A percentile compares a stretch with the other conserved stretches of the same genome.
phyloP scores from a whole-genome alignment of 176 grass and related monocot genomes.

The Secale cereale region DNA sequence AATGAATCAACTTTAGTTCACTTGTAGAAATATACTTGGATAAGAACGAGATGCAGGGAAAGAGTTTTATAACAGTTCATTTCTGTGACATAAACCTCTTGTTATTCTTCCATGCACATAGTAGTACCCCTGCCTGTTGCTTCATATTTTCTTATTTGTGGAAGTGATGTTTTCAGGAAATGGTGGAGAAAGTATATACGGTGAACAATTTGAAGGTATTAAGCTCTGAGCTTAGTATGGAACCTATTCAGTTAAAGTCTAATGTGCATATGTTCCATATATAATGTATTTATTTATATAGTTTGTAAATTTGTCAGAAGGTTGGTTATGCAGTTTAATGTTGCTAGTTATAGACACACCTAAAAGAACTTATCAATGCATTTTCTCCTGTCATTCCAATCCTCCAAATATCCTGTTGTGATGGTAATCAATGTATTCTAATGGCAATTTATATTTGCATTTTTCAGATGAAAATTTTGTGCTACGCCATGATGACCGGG shows the following conservation, averaged over 20 bases:
- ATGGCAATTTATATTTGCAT: constrained; percentile 36
- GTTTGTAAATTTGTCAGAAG: not conserved
- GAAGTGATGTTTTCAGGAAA: constrained; percentile 45
- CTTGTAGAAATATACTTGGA: not conserved
- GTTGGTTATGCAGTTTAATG: not conserved
- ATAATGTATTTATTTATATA: not conserved
- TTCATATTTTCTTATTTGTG: constrained; percentile 11
- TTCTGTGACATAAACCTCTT: not conserved
- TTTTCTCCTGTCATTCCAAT: not conserved
- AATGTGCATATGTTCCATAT: not conserved
- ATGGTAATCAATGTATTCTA: constrained; percentile 2
- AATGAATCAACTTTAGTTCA: constrained; percentile 8
- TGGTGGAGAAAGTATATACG: constrained; percentile 66
- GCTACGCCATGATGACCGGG: constrained; percentile 69
- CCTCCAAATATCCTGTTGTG: not conserved
- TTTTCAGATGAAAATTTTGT: constrained; percentile 92
- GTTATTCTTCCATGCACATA: not conserved
- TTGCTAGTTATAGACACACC: not conserved
- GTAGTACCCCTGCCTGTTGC: not conserved
- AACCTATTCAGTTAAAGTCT: constrained; percentile 2
- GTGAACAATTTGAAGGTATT: constrained; percentile 84
- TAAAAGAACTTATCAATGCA: not conserved
- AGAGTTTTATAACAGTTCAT: not conserved
- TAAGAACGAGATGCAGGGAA: not conserved
- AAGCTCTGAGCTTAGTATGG: constrained; percentile 23